Conservation (phyloP, 75 land plant species). For the Picea glauca region DNA sequence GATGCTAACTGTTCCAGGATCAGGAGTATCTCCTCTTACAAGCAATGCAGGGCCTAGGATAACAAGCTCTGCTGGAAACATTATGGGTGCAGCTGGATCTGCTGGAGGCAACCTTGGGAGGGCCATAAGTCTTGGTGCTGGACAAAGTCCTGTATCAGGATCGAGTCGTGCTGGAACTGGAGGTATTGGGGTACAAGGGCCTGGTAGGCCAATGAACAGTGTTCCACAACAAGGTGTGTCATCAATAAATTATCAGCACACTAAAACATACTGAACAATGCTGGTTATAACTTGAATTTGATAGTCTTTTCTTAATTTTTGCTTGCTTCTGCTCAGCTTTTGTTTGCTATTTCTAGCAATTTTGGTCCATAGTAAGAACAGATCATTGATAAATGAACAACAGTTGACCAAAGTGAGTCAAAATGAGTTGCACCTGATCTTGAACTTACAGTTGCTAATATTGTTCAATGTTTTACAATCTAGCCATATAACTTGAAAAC, state of each 20-base stretch:
- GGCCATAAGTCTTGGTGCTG: conserved; percentile 20
- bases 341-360: no score
- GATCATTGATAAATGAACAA: no score
- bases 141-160: conserved; percentile 13
- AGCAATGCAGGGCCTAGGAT: conserved; percentile 30
- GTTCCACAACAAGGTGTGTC: conserved; percentile 44
- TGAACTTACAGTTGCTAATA: no score
- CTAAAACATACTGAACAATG: no score
- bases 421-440: no score
- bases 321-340: no score
- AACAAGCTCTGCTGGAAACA: conserved; percentile 23
- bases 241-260: neutral
- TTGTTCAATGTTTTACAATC: no score
- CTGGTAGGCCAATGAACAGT: conserved; percentile 32
- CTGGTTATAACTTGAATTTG: no score
- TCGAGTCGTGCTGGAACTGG: conserved; percentile 21
- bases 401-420: no score
- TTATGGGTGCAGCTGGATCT: conserved; percentile 21
- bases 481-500: no score
- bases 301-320: no score
- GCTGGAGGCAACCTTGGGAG: conserved; percentile 28
- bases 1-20: conserved; percentile 20
- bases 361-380: no score
- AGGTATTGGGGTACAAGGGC: conserved; percentile 41
- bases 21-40: conserved; percentile 29